phyloP scores from a whole-genome alignment of 768 basidiomycete genomes.

The Suillus lakei region DNA sequence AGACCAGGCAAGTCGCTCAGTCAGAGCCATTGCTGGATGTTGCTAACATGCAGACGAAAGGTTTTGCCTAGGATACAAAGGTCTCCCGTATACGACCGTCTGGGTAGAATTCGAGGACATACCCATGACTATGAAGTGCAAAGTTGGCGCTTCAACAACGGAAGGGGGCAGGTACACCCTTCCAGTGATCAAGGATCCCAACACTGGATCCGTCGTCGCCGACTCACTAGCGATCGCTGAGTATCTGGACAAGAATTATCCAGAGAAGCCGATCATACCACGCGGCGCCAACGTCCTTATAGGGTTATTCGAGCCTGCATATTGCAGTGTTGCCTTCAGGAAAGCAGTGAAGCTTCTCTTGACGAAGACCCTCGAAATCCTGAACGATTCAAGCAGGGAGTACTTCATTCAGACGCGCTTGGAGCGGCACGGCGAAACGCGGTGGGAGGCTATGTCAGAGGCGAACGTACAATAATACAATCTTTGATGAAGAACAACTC shows the following conservation, averaged over 20 bases:
- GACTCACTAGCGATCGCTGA: slow-evolving; percentile 15
- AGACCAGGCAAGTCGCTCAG: slow-evolving; percentile 31
- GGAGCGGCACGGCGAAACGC: background rate
- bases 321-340: slow-evolving; percentile 1
- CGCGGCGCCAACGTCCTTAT: slow-evolving; percentile 5
- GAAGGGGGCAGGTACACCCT: slow-evolving; percentile 10
- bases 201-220: slow-evolving; percentile 9
- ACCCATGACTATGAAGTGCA: slow-evolving; percentile 37
- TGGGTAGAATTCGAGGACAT: slow-evolving; percentile 59
- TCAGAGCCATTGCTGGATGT: background rate
- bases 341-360: background rate
- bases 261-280: slow-evolving; percentile 10
- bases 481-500: slow-evolving; percentile 9
- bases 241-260: slow-evolving; percentile 13
- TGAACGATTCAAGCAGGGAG: slow-evolving; percentile 9
- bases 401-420: slow-evolving; percentile 9
- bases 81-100: slow-evolving; percentile 46
- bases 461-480: background rate
- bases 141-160: slow-evolving; percentile 33
- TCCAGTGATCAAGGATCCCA: slow-evolving; percentile 14
- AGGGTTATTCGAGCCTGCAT: background rate
- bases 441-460: background rate
- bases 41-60: slow-evolving; percentile 14
- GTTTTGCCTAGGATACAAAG: slow-evolving; percentile 38
- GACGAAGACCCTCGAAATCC: slow-evolving; percentile 1